Percentiles rank a stretch among this genome's conserved stretches.
Evolutionary conservation across 257 asterid genomes (phyloP).

Genomic region (Anisodus tanguticus): DNA sequence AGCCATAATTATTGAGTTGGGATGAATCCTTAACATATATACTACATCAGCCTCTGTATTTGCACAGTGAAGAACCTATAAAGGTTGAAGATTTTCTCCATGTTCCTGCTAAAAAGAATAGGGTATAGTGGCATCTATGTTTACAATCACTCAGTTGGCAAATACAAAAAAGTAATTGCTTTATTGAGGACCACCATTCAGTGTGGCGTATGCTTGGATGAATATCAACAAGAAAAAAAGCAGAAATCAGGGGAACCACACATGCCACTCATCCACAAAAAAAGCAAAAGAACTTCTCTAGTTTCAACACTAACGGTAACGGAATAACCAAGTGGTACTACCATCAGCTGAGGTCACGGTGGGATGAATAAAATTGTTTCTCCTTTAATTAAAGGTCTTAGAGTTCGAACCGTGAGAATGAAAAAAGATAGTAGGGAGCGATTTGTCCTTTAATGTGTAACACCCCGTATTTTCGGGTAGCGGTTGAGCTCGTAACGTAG

Average conservation of each 20-base stretch:
- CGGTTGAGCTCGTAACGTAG: too few species aligned
- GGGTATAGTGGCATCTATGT: conserved; percentile 5
- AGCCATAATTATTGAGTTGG: neutral
- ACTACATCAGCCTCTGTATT: neutral
- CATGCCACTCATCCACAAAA: neutral
- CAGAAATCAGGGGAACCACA: neutral
- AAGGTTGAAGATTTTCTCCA: neutral
- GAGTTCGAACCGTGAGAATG: neutral
- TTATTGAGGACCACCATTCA: conserved; percentile 18
- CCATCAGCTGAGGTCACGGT: too few species aligned
- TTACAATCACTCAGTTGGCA: neutral
- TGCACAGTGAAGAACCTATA: too few species aligned
- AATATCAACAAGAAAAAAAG: neutral
- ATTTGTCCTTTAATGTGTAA: neutral
- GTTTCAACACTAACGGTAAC: neutral
- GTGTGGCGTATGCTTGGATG: conserved; percentile 17
- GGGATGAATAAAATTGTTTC: neutral
- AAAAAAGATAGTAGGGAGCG: neutral
- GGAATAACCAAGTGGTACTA: neutral
- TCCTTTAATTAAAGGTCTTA: neutral
- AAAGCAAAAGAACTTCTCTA: neutral
- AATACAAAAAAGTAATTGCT: neutral
- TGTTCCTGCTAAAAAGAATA: neutral
- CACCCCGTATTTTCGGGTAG: too few species aligned
- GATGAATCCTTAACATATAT: neutral